Evolutionary conservation across 164 flowering plant species (phyloP).

Genomic region (Litsea cubeba): DNA sequence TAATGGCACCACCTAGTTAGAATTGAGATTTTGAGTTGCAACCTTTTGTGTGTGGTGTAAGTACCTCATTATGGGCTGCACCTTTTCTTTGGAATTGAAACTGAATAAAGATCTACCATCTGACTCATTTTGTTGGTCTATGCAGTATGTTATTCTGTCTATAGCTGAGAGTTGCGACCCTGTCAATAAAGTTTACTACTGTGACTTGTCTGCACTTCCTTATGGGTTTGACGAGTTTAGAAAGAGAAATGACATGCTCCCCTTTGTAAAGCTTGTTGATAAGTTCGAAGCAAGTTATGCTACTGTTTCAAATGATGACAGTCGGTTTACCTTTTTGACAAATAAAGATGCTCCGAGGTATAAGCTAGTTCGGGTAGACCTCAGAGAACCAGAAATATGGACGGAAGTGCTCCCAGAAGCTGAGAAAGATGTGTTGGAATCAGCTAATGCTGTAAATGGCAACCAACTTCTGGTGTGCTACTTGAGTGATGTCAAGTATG

Average conservation of each 20-base stretch:
- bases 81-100: neutral
- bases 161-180: constrained; percentile 71
- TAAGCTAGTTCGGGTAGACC: constrained; percentile 80
- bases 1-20: neutral
- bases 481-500: constrained; percentile 85
- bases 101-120: neutral
- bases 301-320: constrained; percentile 76
- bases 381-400: constrained; percentile 74
- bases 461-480: constrained; percentile 73
- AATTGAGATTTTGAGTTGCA: neutral
- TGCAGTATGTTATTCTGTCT: constrained; percentile 74
- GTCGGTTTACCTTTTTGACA: constrained; percentile 75
- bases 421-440: constrained; percentile 81
- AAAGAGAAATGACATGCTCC: constrained; percentile 49
- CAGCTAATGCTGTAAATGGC: constrained; percentile 66
- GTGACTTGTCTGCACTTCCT: constrained; percentile 69
- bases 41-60: neutral
- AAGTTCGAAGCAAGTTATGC: constrained; percentile 71
- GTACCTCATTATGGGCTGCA: neutral
- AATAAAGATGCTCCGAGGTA: constrained; percentile 93
- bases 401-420: constrained; percentile 60
- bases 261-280: constrained; percentile 84
- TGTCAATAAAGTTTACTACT: constrained; percentile 87
- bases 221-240: constrained; percentile 65
- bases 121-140: neutral